These are phyloP conservation scores for Phytophthora idaei DNA, from an alignment of 352 stramenopile genomes.

Conservation along the genomic window DNA sequence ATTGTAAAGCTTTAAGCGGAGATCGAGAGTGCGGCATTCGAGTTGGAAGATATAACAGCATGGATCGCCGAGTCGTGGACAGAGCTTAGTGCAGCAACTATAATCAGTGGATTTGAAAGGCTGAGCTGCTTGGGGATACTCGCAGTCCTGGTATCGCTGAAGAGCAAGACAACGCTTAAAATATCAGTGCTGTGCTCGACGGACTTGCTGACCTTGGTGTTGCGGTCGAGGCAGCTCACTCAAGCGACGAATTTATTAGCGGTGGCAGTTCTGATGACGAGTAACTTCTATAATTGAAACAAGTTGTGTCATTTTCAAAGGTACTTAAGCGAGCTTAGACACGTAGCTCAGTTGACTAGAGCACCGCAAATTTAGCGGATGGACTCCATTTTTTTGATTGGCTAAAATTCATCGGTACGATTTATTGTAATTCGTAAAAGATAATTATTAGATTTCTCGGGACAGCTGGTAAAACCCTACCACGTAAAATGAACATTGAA, in stretches of 20 bases:
- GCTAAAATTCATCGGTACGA: neutral
- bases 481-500: neutral
- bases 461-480: neutral
- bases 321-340: neutral
- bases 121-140: conserved; percentile 1
- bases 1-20: neutral
- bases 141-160: neutral
- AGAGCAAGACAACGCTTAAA: neutral
- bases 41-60: too few species aligned
- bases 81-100: neutral
- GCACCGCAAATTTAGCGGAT: neutral
- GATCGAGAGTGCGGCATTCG: too few species aligned
- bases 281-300: neutral
- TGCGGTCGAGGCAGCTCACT: neutral
- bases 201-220: neutral
- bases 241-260: neutral
- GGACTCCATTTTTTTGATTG: conserved; percentile 2
- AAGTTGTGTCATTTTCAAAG: neutral
- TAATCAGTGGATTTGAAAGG: conserved; percentile 1
- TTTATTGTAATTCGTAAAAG: neutral
- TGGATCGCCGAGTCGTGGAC: neutral
- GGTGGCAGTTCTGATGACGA: neutral
- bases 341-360: neutral
- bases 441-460: neutral
- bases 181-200: neutral